Evolutionary conservation across 768 basidiomycete genomes (phyloP).

Genomic region (Tricholoma hemisulphureum): DNA sequence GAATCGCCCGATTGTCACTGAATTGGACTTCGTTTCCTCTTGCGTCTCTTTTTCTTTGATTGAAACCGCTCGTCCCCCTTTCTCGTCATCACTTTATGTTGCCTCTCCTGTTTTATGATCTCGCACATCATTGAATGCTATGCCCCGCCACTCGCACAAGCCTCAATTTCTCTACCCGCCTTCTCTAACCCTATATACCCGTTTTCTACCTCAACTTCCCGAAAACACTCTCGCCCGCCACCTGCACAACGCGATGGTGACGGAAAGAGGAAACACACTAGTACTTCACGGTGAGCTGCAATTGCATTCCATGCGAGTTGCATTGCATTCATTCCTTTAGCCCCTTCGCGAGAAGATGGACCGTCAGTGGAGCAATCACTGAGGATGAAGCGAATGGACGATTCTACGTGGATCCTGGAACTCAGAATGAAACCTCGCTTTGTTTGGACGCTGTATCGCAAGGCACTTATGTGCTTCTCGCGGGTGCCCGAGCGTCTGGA

Average conservation of each 20-base stretch:
- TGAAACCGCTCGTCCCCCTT: neutral
- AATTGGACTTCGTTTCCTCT: neutral
- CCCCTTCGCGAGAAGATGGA: conserved; percentile 1
- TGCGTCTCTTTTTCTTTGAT: neutral
- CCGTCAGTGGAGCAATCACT: neutral
- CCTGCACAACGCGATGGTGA: neutral
- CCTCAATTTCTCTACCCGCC: neutral
- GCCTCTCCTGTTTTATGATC: neutral
- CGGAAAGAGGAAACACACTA: neutral
- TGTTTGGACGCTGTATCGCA: neutral
- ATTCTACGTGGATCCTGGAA: neutral
- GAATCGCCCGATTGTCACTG: too few relatives aligned
- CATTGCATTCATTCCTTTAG: conserved; percentile 1
- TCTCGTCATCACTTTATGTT: neutral
- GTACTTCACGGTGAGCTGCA: neutral
- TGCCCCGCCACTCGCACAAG: neutral
- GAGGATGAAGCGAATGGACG: neutral
- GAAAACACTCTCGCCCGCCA: neutral
- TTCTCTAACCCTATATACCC: neutral
- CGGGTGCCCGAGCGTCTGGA: neutral
- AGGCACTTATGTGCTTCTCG: neutral
- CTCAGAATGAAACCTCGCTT: conserved; percentile 1
- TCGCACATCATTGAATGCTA: neutral
- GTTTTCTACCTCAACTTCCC: neutral
- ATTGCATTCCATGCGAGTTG: neutral